phyloP scores from a whole-genome alignment of 2,329 filamentous ascomycete species.

The Verticillium tricorpus region DNA sequence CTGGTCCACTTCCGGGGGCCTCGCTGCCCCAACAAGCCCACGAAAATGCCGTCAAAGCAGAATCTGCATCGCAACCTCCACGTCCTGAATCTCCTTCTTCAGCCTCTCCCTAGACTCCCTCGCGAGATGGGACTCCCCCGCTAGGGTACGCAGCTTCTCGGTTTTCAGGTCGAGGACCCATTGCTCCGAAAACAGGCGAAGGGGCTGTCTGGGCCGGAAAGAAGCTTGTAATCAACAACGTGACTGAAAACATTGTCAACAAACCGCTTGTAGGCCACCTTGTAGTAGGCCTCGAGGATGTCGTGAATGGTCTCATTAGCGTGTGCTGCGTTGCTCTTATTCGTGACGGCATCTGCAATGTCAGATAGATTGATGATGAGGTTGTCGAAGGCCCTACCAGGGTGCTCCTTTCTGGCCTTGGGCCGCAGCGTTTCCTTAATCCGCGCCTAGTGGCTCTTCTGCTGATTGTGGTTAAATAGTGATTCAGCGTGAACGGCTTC shows the following conservation, averaged over 20 bases:
- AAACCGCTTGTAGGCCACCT: slow-evolving; percentile 24
- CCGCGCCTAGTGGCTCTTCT: too few species aligned
- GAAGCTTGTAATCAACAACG: slow-evolving; percentile 20
- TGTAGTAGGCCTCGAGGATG: slow-evolving; percentile 23
- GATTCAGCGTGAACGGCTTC: too few species aligned
- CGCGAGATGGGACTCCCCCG: slow-evolving; percentile 1
- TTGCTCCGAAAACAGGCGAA: slow-evolving; percentile 22
- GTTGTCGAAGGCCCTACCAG: too few species aligned
- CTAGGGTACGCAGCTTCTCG: slow-evolving; percentile 13
- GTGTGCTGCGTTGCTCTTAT: not conserved
- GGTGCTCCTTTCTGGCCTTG: too few species aligned
- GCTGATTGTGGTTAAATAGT: too few species aligned
- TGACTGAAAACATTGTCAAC: slow-evolving; percentile 29
- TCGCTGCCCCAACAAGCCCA: too few species aligned
- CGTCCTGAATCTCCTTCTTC: slow-evolving; percentile 3
- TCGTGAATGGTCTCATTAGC: not conserved
- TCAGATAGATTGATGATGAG: too few species aligned
- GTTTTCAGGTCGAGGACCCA: slow-evolving; percentile 22
- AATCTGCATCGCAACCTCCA: slow-evolving; percentile 4
- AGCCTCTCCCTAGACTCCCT: slow-evolving; percentile 2
- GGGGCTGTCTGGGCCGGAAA: slow-evolving; percentile 20
- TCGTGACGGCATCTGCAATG: not conserved
- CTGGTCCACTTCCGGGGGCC: too few species aligned
- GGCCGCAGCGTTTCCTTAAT: too few species aligned
- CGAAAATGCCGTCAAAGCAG: not conserved